Percentiles rank a stretch among this genome's conserved stretches.
These are phyloP conservation scores for Gigaspora rosea DNA, from an alignment of 192 early-diverging fungal species.

Conservation along the genomic window DNA sequence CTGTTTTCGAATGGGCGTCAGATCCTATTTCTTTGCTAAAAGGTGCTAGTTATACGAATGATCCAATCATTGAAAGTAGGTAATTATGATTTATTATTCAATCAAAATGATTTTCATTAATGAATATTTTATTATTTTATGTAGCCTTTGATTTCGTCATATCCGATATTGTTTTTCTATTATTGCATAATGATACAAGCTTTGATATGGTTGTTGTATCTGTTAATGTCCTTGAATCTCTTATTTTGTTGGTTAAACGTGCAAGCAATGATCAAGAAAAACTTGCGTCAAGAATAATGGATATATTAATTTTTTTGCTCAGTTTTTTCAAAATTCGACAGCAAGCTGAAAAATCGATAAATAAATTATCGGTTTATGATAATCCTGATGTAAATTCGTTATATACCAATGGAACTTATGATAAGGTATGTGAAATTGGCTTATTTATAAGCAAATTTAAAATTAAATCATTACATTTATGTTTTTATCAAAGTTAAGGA, in stretches of 20 bases:
- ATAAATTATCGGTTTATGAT: background rate
- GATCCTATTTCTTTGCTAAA: constrained; percentile 41
- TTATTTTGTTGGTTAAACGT: background rate
- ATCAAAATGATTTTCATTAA: background rate
- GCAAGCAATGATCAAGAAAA: background rate
- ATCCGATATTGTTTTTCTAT: constrained; percentile 1
- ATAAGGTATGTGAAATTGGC: constrained; percentile 3
- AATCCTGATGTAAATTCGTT: background rate
- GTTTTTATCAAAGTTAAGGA: constrained; percentile 13
- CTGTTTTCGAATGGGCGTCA: constrained; percentile 41
- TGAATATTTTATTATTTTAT: background rate
- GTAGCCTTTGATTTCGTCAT: constrained; percentile 18
- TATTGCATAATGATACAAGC: constrained; percentile 7
- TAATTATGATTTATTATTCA: background rate
- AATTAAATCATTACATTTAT: background rate
- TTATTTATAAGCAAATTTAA: background rate
- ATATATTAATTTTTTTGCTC: constrained; percentile 4
- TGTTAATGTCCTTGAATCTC: constrained; percentile 19
- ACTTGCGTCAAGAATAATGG: constrained; percentile 4
- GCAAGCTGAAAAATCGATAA: background rate
- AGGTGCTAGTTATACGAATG: constrained; percentile 25
- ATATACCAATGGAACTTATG: constrained; percentile 1
- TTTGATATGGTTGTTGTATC: constrained; percentile 10
- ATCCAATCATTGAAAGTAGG: constrained; percentile 32
- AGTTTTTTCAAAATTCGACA: background rate